Conservation (phyloP, 2,329 filamentous ascomycete species). For the Calonectria leucothoes region DNA sequence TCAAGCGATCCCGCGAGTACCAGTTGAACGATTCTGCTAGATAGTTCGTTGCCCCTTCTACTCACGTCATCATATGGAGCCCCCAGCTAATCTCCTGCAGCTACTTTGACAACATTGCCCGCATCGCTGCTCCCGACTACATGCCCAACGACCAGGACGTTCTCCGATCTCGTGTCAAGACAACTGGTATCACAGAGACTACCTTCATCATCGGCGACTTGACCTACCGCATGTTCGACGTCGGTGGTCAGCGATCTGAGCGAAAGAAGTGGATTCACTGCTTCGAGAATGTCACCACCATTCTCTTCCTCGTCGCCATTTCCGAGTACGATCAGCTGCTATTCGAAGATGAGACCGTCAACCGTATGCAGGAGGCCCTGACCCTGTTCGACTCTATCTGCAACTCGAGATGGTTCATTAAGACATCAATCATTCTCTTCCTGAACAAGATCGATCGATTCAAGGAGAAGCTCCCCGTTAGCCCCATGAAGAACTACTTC, state of each 20-base stretch:
- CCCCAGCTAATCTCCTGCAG: conserved; percentile 60
- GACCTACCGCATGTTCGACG: conserved; percentile 97
- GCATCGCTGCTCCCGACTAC: conserved; percentile 91
- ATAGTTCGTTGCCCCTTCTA: conserved; percentile 74
- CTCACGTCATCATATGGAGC: background rate
- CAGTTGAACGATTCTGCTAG: conserved; percentile 95
- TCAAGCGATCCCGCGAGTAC: conserved; percentile 95
- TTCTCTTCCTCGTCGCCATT: conserved; percentile 96
- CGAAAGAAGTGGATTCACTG: conserved; percentile 99
- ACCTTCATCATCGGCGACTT: conserved; percentile 95
- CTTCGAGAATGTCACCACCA: conserved; percentile 97
- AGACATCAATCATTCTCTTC: conserved; percentile 89
- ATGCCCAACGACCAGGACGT: conserved; percentile 97
- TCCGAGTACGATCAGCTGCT: conserved; percentile 97
- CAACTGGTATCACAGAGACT: conserved; percentile 96
- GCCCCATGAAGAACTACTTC: conserved; percentile 90
- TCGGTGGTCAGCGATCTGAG: conserved; percentile 94
- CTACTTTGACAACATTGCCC: conserved; percentile 95
- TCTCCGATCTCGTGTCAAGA: conserved; percentile 95
- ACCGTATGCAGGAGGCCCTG: conserved; percentile 91
- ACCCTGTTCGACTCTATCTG: conserved; percentile 90
- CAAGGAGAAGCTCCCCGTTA: conserved; percentile 85
- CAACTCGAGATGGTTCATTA: conserved; percentile 91
- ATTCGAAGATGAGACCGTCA: conserved; percentile 96
- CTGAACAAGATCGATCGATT: conserved; percentile 93